Percentiles rank a stretch among this genome's conserved stretches.
Evolutionary conservation across 768 basidiomycete species (phyloP).

Genomic region (Cyathus striatus): DNA sequence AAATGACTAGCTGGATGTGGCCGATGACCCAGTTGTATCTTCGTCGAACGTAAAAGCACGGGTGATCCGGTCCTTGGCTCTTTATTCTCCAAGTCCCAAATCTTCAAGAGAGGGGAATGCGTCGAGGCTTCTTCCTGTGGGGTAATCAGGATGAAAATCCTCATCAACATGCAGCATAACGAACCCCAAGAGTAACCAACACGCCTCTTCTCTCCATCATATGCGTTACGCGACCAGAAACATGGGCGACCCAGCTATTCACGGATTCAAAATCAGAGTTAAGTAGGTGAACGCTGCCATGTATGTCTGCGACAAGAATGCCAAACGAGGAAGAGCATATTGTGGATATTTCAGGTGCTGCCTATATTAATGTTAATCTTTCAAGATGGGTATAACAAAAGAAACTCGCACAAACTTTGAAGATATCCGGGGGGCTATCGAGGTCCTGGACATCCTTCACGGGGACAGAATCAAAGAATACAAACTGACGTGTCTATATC

Average conservation of each 20-base stretch:
- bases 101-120: slow-evolving; percentile 68
- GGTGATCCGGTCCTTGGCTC: slow-evolving; percentile 65
- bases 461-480: slow-evolving; percentile 78
- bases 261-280: slow-evolving; percentile 68
- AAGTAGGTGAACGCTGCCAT: slow-evolving; percentile 77
- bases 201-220: slow-evolving; percentile 79
- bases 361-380: slow-evolving; percentile 24
- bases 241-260: slow-evolving; percentile 77
- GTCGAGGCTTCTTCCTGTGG: slow-evolving; percentile 77
- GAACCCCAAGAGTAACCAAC: slow-evolving; percentile 84
- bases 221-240: slow-evolving; percentile 77
- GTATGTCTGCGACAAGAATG: slow-evolving; percentile 77
- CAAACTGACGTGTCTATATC: slow-evolving; percentile 81
- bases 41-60: slow-evolving; percentile 64
- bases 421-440: slow-evolving; percentile 66
- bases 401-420: slow-evolving; percentile 46
- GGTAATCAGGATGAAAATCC: slow-evolving; percentile 3
- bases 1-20: slow-evolving; percentile 71
- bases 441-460: slow-evolving; percentile 81
- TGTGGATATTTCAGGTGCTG: slow-evolving; percentile 69
- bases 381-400: neutral
- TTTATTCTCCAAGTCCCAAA: slow-evolving; percentile 79
- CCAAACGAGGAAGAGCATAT: slow-evolving; percentile 60
- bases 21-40: slow-evolving; percentile 69
- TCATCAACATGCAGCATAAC: slow-evolving; percentile 20